Conservation (phyloP, 352 stramenopile species). For the Peronospora belbahrii region DNA sequence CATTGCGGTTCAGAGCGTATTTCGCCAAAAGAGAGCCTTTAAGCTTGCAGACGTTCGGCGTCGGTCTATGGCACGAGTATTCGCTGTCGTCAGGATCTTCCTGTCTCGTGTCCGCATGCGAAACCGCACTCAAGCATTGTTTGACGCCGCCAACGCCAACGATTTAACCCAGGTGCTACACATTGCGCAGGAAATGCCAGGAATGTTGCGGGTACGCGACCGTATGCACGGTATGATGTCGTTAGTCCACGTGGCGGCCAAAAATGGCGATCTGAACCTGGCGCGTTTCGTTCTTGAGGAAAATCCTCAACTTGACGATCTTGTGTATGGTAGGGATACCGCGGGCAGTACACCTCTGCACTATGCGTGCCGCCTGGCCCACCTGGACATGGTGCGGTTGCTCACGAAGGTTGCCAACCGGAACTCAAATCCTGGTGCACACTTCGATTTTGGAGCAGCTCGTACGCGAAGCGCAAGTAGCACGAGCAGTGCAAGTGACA, state of each 20-base stretch:
- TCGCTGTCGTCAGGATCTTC: conserved; percentile 66
- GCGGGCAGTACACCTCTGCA: conserved; percentile 79
- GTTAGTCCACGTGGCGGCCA: conserved; percentile 82
- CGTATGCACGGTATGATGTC: conserved; percentile 77
- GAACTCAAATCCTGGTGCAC: conserved; percentile 47
- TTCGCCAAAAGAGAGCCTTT: conserved; percentile 51
- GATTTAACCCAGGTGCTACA: conserved; percentile 76
- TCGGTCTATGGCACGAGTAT: conserved; percentile 58
- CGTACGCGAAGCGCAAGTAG: conserved; percentile 60
- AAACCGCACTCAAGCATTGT: conserved; percentile 73
- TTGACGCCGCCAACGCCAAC: conserved; percentile 66
- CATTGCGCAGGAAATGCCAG: conserved; percentile 71
- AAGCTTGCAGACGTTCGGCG: conserved; percentile 41
- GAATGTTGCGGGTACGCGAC: conserved; percentile 74
- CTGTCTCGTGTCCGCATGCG: conserved; percentile 76
- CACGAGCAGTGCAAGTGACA: conserved; percentile 46
- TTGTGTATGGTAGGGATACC: conserved; percentile 75
- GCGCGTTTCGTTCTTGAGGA: conserved; percentile 78
- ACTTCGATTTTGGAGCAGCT: conserved; percentile 40
- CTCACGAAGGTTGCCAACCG: conserved; percentile 81
- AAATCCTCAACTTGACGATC: conserved; percentile 73
- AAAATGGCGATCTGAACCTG: conserved; percentile 80
- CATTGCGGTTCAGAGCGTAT: conserved; percentile 71
- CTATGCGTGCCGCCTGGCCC: conserved; percentile 64
- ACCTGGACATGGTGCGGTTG: conserved; percentile 82